A percentile compares a stretch with the other conserved stretches of the same genome.
Evolutionary conservation across 148 eudicot species (phyloP).

Genomic region (Arctostaphylos glauca): DNA sequence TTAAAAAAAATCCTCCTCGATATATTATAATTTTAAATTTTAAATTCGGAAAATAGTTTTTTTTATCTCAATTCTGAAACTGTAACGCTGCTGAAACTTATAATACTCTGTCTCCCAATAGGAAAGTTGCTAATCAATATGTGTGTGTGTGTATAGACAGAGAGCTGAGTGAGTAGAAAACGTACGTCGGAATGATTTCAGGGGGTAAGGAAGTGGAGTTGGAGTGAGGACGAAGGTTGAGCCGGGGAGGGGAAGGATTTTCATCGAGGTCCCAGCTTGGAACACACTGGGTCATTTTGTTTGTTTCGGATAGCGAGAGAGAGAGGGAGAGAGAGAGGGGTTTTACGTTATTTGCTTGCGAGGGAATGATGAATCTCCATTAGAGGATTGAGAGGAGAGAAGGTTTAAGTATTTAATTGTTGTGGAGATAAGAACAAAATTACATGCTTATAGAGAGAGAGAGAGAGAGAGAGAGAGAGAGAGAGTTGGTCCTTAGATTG

Average conservation of each 20-base stretch:
- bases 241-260: slow-evolving; percentile 19
- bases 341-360: background rate
- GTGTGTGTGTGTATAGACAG: too few relatives aligned
- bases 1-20: too few relatives aligned
- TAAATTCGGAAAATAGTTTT: too few relatives aligned
- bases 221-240: slow-evolving; percentile 23
- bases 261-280: slow-evolving; percentile 58
- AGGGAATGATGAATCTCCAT: background rate
- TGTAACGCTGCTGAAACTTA: too few relatives aligned
- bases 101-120: too few relatives aligned
- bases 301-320: background rate
- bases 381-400: background rate
- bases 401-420: background rate
- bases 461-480: background rate
- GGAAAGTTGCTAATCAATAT: too few relatives aligned
- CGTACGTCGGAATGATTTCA: slow-evolving; percentile 37
- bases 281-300: slow-evolving; percentile 62
- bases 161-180: too few relatives aligned
- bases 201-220: slow-evolving; percentile 31
- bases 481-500: background rate
- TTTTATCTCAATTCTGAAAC: too few relatives aligned
- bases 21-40: background rate
- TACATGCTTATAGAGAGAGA: background rate
- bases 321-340: background rate
- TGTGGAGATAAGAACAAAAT: background rate